Base-by-base conservation (phyloP, 371 early-diverging fungal genomes). In the Conidiobolus incongruus region DNA sequence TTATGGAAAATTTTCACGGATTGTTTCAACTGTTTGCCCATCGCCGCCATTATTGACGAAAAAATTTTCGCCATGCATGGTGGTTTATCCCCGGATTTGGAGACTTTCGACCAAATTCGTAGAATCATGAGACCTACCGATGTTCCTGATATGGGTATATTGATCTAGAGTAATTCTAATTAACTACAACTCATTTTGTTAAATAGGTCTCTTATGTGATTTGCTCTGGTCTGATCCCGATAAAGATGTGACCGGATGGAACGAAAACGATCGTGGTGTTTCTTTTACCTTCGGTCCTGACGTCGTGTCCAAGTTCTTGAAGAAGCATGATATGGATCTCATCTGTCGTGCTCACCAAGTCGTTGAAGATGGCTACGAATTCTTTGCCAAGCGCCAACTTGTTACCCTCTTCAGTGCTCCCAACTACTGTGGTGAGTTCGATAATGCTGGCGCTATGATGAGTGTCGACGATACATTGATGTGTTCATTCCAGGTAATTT, bases 21-120 rank as follows among this genome's bases (percentile, higher is more conserved):
- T 56, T 84, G 84, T 17, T 99, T 99, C 70, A 96, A 97, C 60
- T 87, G 90, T 41, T 60, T 99, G 37, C 99, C 99, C 1, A 81
- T 97, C 36, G 89, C 93, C 1, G 99, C 87, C 0, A 60, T 99
- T 38, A 84, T 99, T 17, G 97, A 91, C 47, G 89, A 82, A 47
- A 90, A 90, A 65, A 92, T 94, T 35, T 90, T 98, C 50, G 90
- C 94, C 54, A 91, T 98, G 37, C 99, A 98, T 59, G 99, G 99
- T 15, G 99, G 99, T 5, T 62, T 98, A 22, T 90, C 91, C 2
- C 99, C 99, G 0, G 74, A 71, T 28, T 61, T 81, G 26, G 61
- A 65, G 28, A 78, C 67, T 34, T 81, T 98, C 81, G 92, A 95
- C 48, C 92, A 98, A 54, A 91, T 96, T 46, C 78, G 83, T 23